Evolutionary conservation across 805 yeast genomes (phyloP).

Genomic region (Sugiyamaella floridensis): DNA sequence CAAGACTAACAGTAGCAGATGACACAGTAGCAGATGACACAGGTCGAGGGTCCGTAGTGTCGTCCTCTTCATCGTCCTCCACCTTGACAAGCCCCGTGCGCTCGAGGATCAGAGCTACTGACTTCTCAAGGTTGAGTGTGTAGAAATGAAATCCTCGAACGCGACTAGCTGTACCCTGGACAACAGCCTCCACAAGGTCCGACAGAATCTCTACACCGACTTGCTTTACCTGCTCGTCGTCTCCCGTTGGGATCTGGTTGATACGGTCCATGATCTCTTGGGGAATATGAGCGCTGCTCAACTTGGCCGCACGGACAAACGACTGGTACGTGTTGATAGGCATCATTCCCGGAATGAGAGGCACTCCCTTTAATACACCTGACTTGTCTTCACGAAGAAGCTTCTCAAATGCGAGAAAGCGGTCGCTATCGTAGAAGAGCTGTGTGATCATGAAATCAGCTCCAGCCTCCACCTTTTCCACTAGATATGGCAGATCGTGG

Average conservation of each 20-base stretch:
- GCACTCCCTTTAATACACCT: conserved; percentile 38
- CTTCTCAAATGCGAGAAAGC: conserved; percentile 60
- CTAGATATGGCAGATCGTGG: conserved; percentile 69
- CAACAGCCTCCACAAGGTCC: conserved; percentile 45
- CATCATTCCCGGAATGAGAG: conserved; percentile 82
- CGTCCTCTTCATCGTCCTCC: conserved; percentile 29
- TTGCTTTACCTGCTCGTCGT: conserved; percentile 72
- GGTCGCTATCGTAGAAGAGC: conserved; percentile 79
- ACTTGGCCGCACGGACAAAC: conserved; percentile 80
- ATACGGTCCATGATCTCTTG: conserved; percentile 43
- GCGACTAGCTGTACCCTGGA: conserved; percentile 44
- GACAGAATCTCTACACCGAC: conserved; percentile 72
- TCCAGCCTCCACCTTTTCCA: conserved; percentile 85
- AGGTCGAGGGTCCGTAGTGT: conserved; percentile 20
- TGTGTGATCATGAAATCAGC: conserved; percentile 93
- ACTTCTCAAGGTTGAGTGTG: conserved; percentile 85
- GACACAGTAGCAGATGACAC: background rate
- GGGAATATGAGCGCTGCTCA: conserved; percentile 84
- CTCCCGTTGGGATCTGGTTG: conserved; percentile 52
- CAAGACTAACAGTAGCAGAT: background rate
- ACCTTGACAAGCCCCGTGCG: conserved; percentile 44
- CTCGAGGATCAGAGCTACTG: conserved; percentile 78
- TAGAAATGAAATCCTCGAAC: conserved; percentile 88
- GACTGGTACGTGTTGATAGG: conserved; percentile 81
- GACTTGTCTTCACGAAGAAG: conserved; percentile 28